These are phyloP conservation scores for Arthrinium phaeospermum DNA, from an alignment of 2,329 filamentous ascomycete species.

Conservation along the genomic window DNA sequence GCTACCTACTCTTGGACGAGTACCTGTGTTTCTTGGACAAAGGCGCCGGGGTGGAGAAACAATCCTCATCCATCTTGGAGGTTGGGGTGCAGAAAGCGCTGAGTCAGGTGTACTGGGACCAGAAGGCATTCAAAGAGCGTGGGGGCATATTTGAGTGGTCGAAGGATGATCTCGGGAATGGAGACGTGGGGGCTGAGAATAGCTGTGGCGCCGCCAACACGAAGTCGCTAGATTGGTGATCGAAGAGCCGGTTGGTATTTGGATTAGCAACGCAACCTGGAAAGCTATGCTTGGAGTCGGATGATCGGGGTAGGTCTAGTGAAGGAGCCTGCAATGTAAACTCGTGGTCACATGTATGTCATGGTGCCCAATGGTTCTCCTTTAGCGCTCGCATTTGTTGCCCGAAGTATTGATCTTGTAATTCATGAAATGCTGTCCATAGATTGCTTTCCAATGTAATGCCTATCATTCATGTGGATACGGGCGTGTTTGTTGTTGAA, in stretches of 20 bases:
- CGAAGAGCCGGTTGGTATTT: background rate
- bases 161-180: background rate
- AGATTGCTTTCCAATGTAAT: no score
- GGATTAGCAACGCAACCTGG: background rate
- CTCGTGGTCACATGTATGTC: no score
- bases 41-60: conserved; percentile 39
- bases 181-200: background rate
- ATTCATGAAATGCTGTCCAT: no score
- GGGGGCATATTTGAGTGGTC: conserved; percentile 57
- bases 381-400: no score
- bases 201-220: background rate
- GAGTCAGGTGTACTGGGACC: conserved; percentile 51
- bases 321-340: no score
- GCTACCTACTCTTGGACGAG: conserved; percentile 59
- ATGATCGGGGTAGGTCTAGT: no score
- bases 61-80: conserved; percentile 46
- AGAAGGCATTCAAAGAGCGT: conserved; percentile 47
- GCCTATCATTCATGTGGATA: no score
- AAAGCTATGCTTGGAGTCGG: no score
- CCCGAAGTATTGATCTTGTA: no score
- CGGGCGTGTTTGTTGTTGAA: no score
- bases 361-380: no score
- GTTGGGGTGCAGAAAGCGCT: conserved; percentile 54
- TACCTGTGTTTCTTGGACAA: conserved; percentile 56
- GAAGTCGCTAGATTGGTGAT: background rate